Evolutionary conservation across 257 asterid species (phyloP).

Genomic region (Jasminum sambac): DNA sequence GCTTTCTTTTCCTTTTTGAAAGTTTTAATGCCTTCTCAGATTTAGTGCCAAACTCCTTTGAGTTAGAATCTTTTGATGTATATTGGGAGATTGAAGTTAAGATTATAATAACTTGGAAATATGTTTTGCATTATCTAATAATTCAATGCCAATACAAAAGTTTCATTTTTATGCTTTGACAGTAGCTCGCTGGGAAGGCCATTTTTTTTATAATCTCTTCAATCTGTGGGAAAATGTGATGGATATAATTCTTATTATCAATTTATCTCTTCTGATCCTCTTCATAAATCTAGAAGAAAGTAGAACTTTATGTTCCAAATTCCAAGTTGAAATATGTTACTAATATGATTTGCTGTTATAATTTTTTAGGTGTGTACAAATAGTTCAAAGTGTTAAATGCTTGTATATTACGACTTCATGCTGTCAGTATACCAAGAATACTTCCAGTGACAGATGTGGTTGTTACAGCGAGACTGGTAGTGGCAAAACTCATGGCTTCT

Average conservation of each 20-base stretch:
- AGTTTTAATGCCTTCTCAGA: no score
- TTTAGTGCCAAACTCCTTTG: no score
- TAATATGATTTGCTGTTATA: conserved; percentile 1
- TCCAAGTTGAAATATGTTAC: neutral
- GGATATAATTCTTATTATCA: neutral
- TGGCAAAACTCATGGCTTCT: no score
- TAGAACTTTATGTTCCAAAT: neutral
- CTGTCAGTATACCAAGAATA: conserved; percentile 76
- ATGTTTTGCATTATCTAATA: no score
- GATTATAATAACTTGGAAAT: no score
- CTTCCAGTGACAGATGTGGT: conserved; percentile 83
- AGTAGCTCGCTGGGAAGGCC: no score
- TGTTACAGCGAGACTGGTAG: conserved; percentile 99
- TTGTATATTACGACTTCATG: conserved; percentile 48
- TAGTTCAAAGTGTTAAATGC: conserved; percentile 17
- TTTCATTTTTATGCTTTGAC: neutral
- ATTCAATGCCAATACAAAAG: no score
- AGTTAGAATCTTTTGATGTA: no score
- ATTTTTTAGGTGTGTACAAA: conserved; percentile 4
- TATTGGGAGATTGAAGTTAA: no score
- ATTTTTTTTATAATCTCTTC: neutral
- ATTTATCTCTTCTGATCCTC: neutral
- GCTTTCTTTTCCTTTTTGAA: no score
- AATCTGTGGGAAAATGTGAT: neutral
- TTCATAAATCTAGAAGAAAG: neutral